Conservation (phyloP, 1,139 yeast genomes). For the Scheffersomyces parashehatae region DNA sequence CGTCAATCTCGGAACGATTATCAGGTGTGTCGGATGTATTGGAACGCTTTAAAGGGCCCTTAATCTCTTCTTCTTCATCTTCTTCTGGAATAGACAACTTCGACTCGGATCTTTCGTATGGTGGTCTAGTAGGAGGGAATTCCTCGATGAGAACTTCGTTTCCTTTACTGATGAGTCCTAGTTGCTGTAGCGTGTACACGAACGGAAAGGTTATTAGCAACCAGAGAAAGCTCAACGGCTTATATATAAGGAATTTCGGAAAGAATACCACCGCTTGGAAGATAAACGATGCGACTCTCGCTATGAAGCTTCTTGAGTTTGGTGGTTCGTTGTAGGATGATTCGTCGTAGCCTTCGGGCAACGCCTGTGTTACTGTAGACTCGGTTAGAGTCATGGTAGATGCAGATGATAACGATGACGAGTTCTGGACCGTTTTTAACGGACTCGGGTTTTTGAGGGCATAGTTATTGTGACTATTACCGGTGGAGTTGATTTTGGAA, state of each 20-base stretch:
- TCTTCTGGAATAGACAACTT: slow-evolving; percentile 5
- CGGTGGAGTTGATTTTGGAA: too few relatives aligned
- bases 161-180: slow-evolving; percentile 9
- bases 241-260: slow-evolving; percentile 42
- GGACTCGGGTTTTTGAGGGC: neutral
- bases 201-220: slow-evolving; percentile 51
- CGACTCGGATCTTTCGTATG: slow-evolving; percentile 5
- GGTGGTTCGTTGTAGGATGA: slow-evolving; percentile 8
- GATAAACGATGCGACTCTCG: slow-evolving; percentile 3
- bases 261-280: slow-evolving; percentile 31
- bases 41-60: neutral
- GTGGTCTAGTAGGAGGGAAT: slow-evolving; percentile 1
- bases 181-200: slow-evolving; percentile 31
- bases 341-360: neutral
- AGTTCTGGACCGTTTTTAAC: too few relatives aligned
- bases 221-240: slow-evolving; percentile 48
- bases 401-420: neutral
- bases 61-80: neutral
- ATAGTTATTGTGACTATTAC: neutral
- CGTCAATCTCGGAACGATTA: slow-evolving; percentile 21
- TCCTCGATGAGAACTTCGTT: neutral
- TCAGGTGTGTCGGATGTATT: neutral
- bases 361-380: slow-evolving; percentile 1
- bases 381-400: neutral
- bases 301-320: neutral